Base-by-base conservation (phyloP, 179 eudicot genomes). In the Corrigiola litoralis region DNA sequence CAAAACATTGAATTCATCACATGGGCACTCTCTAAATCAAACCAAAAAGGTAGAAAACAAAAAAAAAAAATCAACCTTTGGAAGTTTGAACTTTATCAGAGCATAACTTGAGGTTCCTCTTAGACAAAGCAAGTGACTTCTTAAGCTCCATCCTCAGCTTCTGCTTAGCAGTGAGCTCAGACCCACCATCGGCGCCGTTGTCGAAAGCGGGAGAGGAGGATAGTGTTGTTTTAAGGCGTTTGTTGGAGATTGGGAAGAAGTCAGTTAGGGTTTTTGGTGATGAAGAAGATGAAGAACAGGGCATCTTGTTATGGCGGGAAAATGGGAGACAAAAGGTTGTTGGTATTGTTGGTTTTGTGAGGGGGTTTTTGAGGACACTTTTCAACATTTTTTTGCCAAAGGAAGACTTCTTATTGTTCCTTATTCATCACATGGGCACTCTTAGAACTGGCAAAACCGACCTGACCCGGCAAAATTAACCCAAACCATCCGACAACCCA, bases 231-330 rank as follows among this genome's bases (percentile, higher is more conserved):
- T 85, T 89, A 20, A 71, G 71, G 31, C 95, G 95, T 71, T 89
- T 87, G 24, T 23, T 69, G 24, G 82, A n/a, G 86, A 85, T 53
- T 70, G 80, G 79, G 72, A 79, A 85, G 65, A 77, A 75, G 32
- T 87, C 95, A 72, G 64, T 75, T 65, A 89, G 83, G 82, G 96
- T 83, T 85, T 82, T 89, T 40, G 88, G 67, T 9, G 87, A 57
- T 11, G 65, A 49, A 31, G 64, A 27, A 17, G 88, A 69, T 9
- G 87, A 57, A 11, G 65, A 49, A 31, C 64, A 27, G 14, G 61
- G 33, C 54, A 55, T 58, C 5, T 29, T 36, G 73, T 45, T 52
- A 17, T 50, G 79, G 79, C 68, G 68, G 79, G 69, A 55, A 27
- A 17, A 61, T 51, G 52, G 3, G 49, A 27, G 42, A 21, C 51